A percentile compares a stretch with the other conserved stretches of the same genome.
phyloP scores from a whole-genome alignment of 257 asterid species.

The Rauvolfia tetraphylla region DNA sequence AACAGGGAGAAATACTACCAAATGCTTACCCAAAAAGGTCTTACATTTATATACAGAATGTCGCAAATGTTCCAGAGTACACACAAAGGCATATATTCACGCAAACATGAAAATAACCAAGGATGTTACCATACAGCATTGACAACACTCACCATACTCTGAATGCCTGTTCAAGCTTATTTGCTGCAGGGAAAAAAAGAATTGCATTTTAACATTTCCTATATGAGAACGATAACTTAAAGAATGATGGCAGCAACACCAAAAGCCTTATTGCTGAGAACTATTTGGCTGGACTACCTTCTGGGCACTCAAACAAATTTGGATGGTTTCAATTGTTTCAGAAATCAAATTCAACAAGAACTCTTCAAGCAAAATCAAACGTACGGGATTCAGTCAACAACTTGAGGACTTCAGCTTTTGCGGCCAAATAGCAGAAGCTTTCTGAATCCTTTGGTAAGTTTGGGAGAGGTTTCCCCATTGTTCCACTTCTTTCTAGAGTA shows the following conservation, averaged over 20 bases:
- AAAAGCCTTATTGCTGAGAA: slow-evolving; percentile 14
- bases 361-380: not conserved
- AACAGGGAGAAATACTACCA: too few species aligned
- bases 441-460: slow-evolving; percentile 64
- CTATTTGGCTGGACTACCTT: not conserved
- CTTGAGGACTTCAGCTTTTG: slow-evolving; percentile 32
- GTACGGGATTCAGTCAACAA: not conserved
- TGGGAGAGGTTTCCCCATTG: slow-evolving; percentile 52
- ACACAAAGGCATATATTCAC: not conserved
- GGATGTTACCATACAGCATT: not conserved
- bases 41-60: too few species aligned
- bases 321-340: not conserved
- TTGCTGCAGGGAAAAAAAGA: slow-evolving; percentile 1
- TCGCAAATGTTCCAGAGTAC: too few species aligned
- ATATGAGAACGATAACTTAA: slow-evolving; percentile 9
- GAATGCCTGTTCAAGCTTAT: slow-evolving; percentile 5
- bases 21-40: too few species aligned
- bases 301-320: slow-evolving; percentile 6
- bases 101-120: not conserved
- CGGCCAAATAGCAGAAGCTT: slow-evolving; percentile 68
- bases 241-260: slow-evolving; percentile 16
- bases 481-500: slow-evolving; percentile 68
- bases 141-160: slow-evolving; percentile 1
- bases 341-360: slow-evolving; percentile 17
- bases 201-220: slow-evolving; percentile 4